These are phyloP conservation scores for Babesia bigemina DNA, from an alignment of 169 alveolate genomes.

Conservation along the genomic window DNA sequence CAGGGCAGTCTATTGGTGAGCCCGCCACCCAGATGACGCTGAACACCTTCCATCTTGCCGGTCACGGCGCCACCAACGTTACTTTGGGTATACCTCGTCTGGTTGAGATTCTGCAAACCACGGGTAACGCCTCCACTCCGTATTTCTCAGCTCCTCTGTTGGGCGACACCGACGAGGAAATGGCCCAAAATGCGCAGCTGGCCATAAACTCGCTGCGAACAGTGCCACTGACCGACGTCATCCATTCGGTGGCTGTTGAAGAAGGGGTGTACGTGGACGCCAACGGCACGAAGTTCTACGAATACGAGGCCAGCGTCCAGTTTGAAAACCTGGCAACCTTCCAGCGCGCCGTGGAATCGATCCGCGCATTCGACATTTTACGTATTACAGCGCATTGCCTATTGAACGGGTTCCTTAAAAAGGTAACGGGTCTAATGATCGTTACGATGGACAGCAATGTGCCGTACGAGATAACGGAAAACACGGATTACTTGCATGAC, in stretches of 20 bases:
- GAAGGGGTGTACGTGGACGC: conserved; percentile 47
- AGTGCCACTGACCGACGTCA: conserved; percentile 83
- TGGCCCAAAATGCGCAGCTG: conserved; percentile 81
- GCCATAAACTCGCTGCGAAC: conserved; percentile 86
- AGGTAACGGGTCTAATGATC: conserved; percentile 44
- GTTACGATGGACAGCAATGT: conserved; percentile 63
- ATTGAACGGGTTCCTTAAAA: conserved; percentile 49
- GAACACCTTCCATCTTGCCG: conserved; percentile 99
- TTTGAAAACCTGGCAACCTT: conserved; percentile 81
- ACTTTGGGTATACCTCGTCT: conserved; percentile 99
- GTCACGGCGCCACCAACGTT: conserved; percentile 99
- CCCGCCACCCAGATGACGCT: conserved; percentile 99
- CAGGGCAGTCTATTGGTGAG: conserved; percentile 99
- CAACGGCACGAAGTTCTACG: conserved; percentile 70
- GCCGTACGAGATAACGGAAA: conserved; percentile 58
- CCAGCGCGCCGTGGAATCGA: conserved; percentile 63
- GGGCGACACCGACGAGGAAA: conserved; percentile 52
- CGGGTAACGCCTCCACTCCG: conserved; percentile 81
- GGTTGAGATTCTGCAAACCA: conserved; percentile 92
- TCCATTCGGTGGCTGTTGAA: conserved; percentile 79
- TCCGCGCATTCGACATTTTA: conserved; percentile 28
- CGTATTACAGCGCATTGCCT: conserved; percentile 47
- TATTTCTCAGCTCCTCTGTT: conserved; percentile 72
- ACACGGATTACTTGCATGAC: conserved; percentile 54
- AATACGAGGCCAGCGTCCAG: conserved; percentile 83